Evolutionary conservation across 495 filamentous ascomycete species (phyloP), one percentile per base, ranked within the genome.

Genomic region (Aspergillus ostianus): DNA sequence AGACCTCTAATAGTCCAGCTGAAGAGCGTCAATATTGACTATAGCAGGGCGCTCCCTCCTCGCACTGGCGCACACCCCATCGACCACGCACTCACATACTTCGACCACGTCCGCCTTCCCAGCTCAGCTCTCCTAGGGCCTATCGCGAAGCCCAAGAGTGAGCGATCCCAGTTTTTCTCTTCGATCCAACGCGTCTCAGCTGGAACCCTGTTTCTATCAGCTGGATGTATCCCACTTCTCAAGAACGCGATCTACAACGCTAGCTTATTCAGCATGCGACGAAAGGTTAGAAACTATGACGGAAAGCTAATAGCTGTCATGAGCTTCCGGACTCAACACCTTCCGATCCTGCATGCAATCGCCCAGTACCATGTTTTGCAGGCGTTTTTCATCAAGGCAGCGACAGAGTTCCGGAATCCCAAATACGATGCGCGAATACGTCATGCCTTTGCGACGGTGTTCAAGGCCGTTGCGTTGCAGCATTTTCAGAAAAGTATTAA

Each of bases 31-130:
- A 26, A 4, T 49, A 19, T 48, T 49, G 27, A 21, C 15, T 18
- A 57, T 26, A 32, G 4, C 19, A 67, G 64, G 13, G 53, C 58
- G 6, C 59, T 75, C 2, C 73, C 71, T 19, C 54, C 51, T 18
- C 57, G 67, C 23, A 58, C 65, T 19, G 71, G 73, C 4, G 62
- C 65, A 1, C 67, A 70, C 18, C 59, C 65, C 4, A 36, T 77
- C 18, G 73, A 77, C 45, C 74, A 77, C 45, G 56, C 74, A 17
- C 51, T 77, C 30, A 77, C 74, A 1, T 64, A 58, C 6, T 76
- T 77, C 57, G 55, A 64, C 41, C 65, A 69, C n/a, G 73, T 77
- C 3, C 63, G 48, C 10, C 66, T 77, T 6, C 62, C 65, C 6
- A 17, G 32, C 2, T 66, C 62, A 0, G 68, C 73, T 0, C 64